These are phyloP conservation scores for Penicillium sumatraense DNA, from an alignment of 2,329 filamentous ascomycete species.

Conservation along the genomic window DNA sequence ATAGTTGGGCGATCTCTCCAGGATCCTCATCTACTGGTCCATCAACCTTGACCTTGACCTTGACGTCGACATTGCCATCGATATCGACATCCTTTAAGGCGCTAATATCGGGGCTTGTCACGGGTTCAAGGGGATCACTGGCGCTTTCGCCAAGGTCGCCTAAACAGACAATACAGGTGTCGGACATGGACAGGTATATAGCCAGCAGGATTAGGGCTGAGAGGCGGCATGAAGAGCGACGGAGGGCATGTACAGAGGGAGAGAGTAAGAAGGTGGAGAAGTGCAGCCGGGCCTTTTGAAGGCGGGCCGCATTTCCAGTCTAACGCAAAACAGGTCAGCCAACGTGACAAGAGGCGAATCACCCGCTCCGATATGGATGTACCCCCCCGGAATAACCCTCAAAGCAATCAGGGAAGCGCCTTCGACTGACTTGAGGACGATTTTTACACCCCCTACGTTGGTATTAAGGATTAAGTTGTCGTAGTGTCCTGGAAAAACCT, in stretches of 20 bases:
- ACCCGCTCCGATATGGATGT: constrained; percentile 25
- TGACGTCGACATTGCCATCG: constrained; percentile 28
- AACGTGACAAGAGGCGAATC: constrained; percentile 43
- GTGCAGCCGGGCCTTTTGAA: constrained; percentile 46
- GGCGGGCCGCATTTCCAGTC: constrained; percentile 40
- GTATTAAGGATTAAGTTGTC: no score
- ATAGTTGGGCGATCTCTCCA: constrained; percentile 63
- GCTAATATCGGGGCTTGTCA: constrained; percentile 46
- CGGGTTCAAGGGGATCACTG: constrained; percentile 53
- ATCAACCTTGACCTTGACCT: constrained; percentile 32
- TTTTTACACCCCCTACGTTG: background rate
- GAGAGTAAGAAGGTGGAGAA: constrained; percentile 34
- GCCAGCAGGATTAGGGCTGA: constrained; percentile 25
- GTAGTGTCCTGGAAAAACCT: background rate
- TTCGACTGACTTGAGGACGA: no score
- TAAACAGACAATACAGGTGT: constrained; percentile 73
- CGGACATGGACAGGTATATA: constrained; percentile 58
- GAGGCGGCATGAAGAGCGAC: constrained; percentile 34
- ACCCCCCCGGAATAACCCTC: constrained; percentile 3
- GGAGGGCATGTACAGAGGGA: constrained; percentile 30
- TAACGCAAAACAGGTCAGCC: constrained; percentile 43
- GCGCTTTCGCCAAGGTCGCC: constrained; percentile 67
- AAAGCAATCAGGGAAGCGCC: background rate
- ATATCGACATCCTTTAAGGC: constrained; percentile 15
- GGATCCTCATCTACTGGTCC: constrained; percentile 45